Evolutionary conservation across 139 green algal species (phyloP), one percentile per base, ranked within the genome.

Genomic region (Volvox reticuliferus): DNA sequence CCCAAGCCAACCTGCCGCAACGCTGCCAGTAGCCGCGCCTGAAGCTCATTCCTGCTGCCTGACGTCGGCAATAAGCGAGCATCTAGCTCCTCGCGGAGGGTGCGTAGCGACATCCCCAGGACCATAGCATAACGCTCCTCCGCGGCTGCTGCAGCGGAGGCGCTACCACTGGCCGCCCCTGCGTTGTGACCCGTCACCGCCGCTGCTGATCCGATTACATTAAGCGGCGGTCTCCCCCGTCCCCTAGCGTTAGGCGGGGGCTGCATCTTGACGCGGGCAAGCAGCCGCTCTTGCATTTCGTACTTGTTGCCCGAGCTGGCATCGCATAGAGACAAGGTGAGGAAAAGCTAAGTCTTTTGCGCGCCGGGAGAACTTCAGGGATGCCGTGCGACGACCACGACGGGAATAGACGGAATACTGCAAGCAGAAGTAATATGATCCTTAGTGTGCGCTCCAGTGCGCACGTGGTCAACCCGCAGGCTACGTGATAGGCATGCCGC

Each of bases 221-320:
- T 55, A 9, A 50, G 71, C 32, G 75, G 32, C 5, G 78, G 78
- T 13, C 78, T 24, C 24, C 78, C 78, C 21, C 78, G 36, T 37
- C 30, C 65, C 12, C 65, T 5, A 12, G 21, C 65, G 12, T 24
- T 28, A 5, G 65, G 24, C 9, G 44, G 44, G 9, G 44, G 44
- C 44, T 86, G 79, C 28, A 73, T 33, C 36, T 30, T 14, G 17
- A 89, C 32, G 28, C 55, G 37, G 18, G 37, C 85, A n/a, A 67
- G 33, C 61, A 93, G 73, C 17, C 87, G 87, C 73, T 93, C 87
- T 35, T 90, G 19, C 91, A 93, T 91, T 28, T 92, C 87, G 80
- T 93, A 93, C 76, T 90, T 90, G 87, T 88, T 93, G n/a, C 91
- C 91, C 17, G 24, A 63, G 69, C 85, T 89, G 83, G 44, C 44